Evolutionary conservation across 2,329 filamentous ascomycete genomes (phyloP), one percentile per base, ranked within the genome.

Genomic region (Colletotrichum sidae): DNA sequence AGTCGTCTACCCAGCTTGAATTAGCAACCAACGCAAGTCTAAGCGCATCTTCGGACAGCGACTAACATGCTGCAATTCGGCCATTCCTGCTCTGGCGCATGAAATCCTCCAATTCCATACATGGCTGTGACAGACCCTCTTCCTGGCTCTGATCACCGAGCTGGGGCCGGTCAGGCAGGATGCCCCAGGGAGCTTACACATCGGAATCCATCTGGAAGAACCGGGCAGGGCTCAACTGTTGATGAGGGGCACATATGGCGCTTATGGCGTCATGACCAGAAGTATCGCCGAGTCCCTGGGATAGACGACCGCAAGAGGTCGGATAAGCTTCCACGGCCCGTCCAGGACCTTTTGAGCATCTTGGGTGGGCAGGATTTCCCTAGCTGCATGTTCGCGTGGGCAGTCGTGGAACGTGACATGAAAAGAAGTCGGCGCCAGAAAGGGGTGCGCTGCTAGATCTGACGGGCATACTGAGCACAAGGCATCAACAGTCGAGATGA

Each of bases 251-350:
- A 9, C 15, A 15, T 57, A 41, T 41, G 63, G 46, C 63, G 58
- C 52, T 63, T 66, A 66, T 63, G 42, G 63, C 63, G 63, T 66
- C 58, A 63, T 63, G 53, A 34, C 47, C 38, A 15, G 39, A 53
- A 17, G 45, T 61, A 25, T 17, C 62, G 51, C 45, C 57, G 57
- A 34, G 45, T 25, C 45, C 37, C 42, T 39, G 42, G 42, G 52
- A 35, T 33, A 54, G 17, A 49, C 50, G 42, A 17, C 39, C 38
- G 34, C 25, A 42, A 8, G 52, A 9, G 44, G 17, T 46, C 17
- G 37, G 33, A 56, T 51, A 56, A 62, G 47, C 62, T 56, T 65
- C 46, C 41, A 47, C n/a, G 46, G 52, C 7, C 56, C 51, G 57
- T 52, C n/a, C 51, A 38, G n/a, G 25, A 25, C 45, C 17, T 37